Evolutionary conservation across 2,329 filamentous ascomycete species (phyloP), one percentile per base, ranked within the genome.

Genomic region (Apiospora phragmitis): DNA sequence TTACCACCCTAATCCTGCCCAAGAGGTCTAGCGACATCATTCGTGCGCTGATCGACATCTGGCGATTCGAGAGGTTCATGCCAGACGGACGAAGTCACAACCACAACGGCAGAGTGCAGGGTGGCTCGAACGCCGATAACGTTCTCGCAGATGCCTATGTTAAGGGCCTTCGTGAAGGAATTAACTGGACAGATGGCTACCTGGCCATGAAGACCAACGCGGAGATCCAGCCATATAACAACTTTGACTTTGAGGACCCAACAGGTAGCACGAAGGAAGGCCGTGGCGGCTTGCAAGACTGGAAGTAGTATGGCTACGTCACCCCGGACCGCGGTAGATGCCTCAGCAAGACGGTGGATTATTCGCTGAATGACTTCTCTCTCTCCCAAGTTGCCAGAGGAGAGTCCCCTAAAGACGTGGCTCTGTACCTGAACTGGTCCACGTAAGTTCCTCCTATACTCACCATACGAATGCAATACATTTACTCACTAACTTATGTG

Each of bases 361-460:
- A 95, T 77, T 89, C 91, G 9, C 94, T 94, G 79, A 90, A 94
- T 73, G 93, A 94, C 80, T 95, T 89, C 75, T 90, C 88, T 73
- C 90, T 93, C 70, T 84, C 89, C 0, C 83, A 89, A 67, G 87
- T 94, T 70, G 91, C 91, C 0, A 84, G 84, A 11, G 83, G 81
- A 0, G 78, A 93, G 45, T 88, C 87, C 1, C 84, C 87, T 12
- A 81, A 83, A 3, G 80, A 77, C 0, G 91, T 83, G 11, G 74
- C 79, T 7, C 88, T 83, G 66, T 91, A 90, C 66, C 78, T 89
- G 24, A 81, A 84, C 43, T 83, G 88, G 4, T 88, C 86, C 0
- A 81, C 83, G 21, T 75, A 67, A 73, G 74, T 67, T 11, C 6
- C 8, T 29, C 6, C 4, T 16, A 24, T 32, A 18, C 71, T 85